These are phyloP conservation scores for Jackrogersella minutella DNA, from an alignment of 495 filamentous ascomycete genomes.

Conservation along the genomic window DNA sequence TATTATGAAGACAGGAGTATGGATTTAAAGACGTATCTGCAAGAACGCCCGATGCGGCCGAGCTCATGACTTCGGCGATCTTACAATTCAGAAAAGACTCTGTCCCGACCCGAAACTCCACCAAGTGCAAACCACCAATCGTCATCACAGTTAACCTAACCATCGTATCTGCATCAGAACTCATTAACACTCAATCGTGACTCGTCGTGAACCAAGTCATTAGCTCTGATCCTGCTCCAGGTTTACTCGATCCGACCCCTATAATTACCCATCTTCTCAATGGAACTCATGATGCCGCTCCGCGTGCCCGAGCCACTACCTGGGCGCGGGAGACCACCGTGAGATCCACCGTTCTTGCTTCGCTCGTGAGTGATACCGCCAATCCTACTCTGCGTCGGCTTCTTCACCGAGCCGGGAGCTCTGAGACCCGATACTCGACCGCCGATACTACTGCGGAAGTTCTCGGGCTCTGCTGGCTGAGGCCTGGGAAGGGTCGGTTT, in stretches of 20 bases:
- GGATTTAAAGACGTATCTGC: background rate
- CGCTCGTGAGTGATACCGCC: constrained; percentile 53
- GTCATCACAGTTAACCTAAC: constrained; percentile 29
- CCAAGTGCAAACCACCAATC: constrained; percentile 16
- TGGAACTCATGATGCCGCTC: constrained; percentile 73
- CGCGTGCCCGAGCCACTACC: constrained; percentile 54
- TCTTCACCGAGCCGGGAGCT: constrained; percentile 50
- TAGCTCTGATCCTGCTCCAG: background rate
- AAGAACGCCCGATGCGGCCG: background rate
- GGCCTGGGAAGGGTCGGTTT: constrained; percentile 22
- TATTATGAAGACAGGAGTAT: background rate
- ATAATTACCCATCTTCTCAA: constrained; percentile 72
- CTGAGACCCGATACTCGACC: constrained; percentile 53
- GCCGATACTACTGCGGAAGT: constrained; percentile 37
- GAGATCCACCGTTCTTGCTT: constrained; percentile 49
- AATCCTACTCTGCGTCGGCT: constrained; percentile 53
- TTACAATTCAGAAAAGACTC: constrained; percentile 19
- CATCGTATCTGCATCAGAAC: constrained; percentile 21
- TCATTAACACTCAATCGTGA: constrained; percentile 25
- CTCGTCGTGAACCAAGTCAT: constrained; percentile 16
- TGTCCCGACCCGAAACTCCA: constrained; percentile 30
- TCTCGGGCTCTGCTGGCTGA: constrained; percentile 22
- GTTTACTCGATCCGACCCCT: constrained; percentile 42
- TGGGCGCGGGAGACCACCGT: constrained; percentile 52
- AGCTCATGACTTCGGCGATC: constrained; percentile 4